These are phyloP conservation scores for Auxenochlorella protothecoides DNA, from an alignment of 139 green algal species.

Conservation along the genomic window DNA sequence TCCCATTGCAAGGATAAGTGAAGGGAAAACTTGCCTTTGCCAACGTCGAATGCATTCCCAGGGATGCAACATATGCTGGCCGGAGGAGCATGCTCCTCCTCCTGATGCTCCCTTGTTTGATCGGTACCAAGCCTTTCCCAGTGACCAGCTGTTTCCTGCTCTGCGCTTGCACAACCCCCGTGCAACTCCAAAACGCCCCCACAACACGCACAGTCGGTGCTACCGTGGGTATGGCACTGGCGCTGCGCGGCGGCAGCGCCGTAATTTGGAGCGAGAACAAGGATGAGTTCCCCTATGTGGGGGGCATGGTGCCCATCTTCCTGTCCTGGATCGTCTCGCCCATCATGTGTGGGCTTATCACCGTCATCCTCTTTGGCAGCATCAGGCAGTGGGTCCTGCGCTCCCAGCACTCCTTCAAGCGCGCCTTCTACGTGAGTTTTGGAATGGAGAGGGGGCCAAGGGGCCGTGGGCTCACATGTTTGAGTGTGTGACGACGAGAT, in stretches of 20 bases:
- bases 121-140: too few species aligned
- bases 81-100: too few species aligned
- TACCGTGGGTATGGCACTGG: constrained; percentile 15
- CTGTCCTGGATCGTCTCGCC: constrained; percentile 37
- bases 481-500: constrained; percentile 10
- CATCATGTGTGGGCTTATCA: constrained; percentile 17
- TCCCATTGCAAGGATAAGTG: too few species aligned
- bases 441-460: constrained; percentile 3
- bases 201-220: constrained; percentile 4
- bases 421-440: constrained; percentile 15
- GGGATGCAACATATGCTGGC: too few species aligned
- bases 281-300: constrained; percentile 25
- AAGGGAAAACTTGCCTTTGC: too few species aligned
- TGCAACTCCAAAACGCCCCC: too few species aligned
- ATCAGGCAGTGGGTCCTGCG: constrained; percentile 35
- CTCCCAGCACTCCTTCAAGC: constrained; percentile 8
- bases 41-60: too few species aligned
- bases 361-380: constrained; percentile 43
- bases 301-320: constrained; percentile 25
- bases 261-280: constrained; percentile 11
- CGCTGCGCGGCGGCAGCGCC: constrained; percentile 2
- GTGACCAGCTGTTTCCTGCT: too few species aligned
- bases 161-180: too few species aligned
- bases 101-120: too few species aligned
- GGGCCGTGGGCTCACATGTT: constrained; percentile 36